Percentiles rank a stretch among this genome's conserved stretches.
phyloP scores from a whole-genome alignment of 257 asterid species.

The Solanum etuberosum region DNA sequence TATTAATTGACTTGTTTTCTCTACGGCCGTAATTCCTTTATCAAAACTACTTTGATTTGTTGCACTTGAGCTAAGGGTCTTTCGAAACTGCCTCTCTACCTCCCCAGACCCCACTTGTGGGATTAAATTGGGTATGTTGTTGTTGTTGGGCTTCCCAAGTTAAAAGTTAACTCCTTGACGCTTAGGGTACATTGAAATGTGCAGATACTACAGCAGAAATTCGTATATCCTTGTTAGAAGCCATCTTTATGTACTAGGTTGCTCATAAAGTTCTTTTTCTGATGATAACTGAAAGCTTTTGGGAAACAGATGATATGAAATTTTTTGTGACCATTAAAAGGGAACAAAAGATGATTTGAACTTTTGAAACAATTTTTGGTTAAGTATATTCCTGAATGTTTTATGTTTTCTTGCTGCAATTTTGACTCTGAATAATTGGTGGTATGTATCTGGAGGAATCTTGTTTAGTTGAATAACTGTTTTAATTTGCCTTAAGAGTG shows the following conservation, averaged over 20 bases:
- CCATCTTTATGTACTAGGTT: neutral
- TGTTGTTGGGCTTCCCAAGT: neutral
- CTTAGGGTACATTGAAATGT: neutral
- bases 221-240: neutral
- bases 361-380: neutral
- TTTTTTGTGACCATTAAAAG: neutral
- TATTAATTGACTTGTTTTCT: neutral
- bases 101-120: neutral
- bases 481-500: neutral
- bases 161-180: neutral
- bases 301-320: neutral
- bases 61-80: neutral
- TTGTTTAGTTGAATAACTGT: neutral
- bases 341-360: neutral
- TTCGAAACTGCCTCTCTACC: neutral
- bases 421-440: neutral
- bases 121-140: neutral
- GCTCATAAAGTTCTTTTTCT: neutral
- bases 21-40: neutral
- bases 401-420: neutral
- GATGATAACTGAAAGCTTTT: neutral
- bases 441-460: neutral
- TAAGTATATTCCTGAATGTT: neutral
- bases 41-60: neutral
- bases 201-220: neutral